phyloP scores from a whole-genome alignment of 2,329 filamentous ascomycete genomes.

The Trichoderma semiorbis region DNA sequence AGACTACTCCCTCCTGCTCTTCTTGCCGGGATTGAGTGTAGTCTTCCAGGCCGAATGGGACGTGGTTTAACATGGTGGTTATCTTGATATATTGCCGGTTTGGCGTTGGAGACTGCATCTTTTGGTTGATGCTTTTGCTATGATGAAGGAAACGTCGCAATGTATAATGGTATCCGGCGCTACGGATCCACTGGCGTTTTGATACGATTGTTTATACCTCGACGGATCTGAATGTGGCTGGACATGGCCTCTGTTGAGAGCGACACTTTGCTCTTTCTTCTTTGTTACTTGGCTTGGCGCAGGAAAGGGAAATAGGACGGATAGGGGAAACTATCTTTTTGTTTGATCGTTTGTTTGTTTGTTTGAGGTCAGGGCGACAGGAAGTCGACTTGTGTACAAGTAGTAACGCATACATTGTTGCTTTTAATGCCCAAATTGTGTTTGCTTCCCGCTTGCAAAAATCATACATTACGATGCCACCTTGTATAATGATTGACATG shows the following conservation, averaged over 20 bases:
- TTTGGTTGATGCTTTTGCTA: not conserved
- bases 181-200: slow-evolving; percentile 27
- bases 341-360: not conserved
- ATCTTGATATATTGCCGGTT: not conserved
- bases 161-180: slow-evolving; percentile 4
- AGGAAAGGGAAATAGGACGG: slow-evolving; percentile 8
- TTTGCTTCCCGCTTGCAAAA: not conserved
- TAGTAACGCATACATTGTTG: not conserved
- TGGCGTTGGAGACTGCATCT: slow-evolving; percentile 5
- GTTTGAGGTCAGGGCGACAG: not conserved
- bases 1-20: not conserved
- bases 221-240: slow-evolving; percentile 22
- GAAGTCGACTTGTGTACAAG: not conserved
- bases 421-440: not conserved
- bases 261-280: slow-evolving; percentile 20
- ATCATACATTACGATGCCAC: not conserved
- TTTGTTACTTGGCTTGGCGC: slow-evolving; percentile 16
- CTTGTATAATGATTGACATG: not conserved
- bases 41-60: not conserved
- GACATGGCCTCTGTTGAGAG: slow-evolving; percentile 16
- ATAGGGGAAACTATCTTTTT: not conserved
- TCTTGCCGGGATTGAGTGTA: not conserved
- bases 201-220: slow-evolving; percentile 26
- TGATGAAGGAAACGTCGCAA: slow-evolving; percentile 13
- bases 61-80: not conserved